These are phyloP conservation scores for Debaryomycetaceae sp. DNA, from an alignment of 1,139 yeast genomes.

Conservation along the genomic window DNA sequence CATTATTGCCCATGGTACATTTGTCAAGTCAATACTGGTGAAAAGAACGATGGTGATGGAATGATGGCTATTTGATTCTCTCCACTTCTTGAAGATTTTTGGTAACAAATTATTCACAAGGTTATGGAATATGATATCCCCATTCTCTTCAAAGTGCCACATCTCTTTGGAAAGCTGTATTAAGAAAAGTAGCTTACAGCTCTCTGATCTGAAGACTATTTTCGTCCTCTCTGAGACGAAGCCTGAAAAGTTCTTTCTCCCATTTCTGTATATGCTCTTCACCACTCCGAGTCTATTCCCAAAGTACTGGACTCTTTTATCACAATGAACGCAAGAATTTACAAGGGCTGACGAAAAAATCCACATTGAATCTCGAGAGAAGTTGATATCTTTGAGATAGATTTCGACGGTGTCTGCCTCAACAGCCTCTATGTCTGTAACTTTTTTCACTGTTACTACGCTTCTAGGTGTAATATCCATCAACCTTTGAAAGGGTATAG, in stretches of 20 bases:
- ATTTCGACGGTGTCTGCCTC: constrained; percentile 83
- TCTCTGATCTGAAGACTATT: constrained; percentile 83
- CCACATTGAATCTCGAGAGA: constrained; percentile 96
- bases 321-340: constrained; percentile 61
- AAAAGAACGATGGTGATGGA: constrained; percentile 86
- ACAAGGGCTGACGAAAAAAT: constrained; percentile 60
- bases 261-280: constrained; percentile 66
- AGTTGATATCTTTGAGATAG: constrained; percentile 72
- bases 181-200: constrained; percentile 78
- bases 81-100: constrained; percentile 83
- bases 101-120: constrained; percentile 89
- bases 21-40: constrained; percentile 72
- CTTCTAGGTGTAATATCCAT: constrained; percentile 69
- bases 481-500: constrained; percentile 59
- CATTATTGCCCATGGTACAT: constrained; percentile 51
- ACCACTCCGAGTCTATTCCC: constrained; percentile 60
- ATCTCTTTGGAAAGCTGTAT: constrained; percentile 90
- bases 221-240: constrained; percentile 74
- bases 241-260: constrained; percentile 58
- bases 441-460: constrained; percentile 49
- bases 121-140: constrained; percentile 90
- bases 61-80: constrained; percentile 83
- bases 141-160: constrained; percentile 98
- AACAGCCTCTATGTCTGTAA: constrained; percentile 36
- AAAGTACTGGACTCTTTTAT: constrained; percentile 63